Base-by-base conservation (phyloP, 306 rosid species). In the Senna tora region DNA sequence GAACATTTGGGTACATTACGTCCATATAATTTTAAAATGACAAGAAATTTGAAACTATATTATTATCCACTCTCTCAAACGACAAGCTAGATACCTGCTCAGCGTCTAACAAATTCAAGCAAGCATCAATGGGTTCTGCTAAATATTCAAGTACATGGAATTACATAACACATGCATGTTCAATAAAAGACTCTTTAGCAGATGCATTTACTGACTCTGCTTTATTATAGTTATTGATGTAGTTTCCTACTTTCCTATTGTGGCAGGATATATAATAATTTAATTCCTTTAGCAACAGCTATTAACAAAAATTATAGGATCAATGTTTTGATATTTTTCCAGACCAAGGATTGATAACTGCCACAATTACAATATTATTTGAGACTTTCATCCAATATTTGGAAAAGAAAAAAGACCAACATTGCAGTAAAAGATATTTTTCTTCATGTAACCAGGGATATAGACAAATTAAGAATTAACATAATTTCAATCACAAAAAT, bases 1-100 rank as follows among this genome's bases (percentile, higher is more conserved):
- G 33, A 36, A 45, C 8, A 7, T 57, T 46, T 34, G 60, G 36
- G 22, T 36, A 9, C 45, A 51, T 20, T 15, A 67, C 46, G 46
- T 46, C 22, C 53, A 58, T 30, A 22, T 67, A 55, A 43, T 34
- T 46, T 57, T 58, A 46, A 4, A n/a, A 21, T 34, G 34, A 57
- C 62, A 67, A 34, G 49, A 21, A 62, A 45, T 47, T 75, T 13
- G 47, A 75, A 56, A 42, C 38, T 36, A 46, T 22, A 47, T 38
- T 9, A 59, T 17, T 54, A 54, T 20, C n/a, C 28, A 28, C 61
- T 67, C 20, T 13, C n/a, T 36, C 56, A 67, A 67, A 75, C 19
- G 57, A 58, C 54, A 68, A 57, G 43, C 34, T 63, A 47, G 36
- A 57, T 39, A 21, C 38, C 9, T 14, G 49, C 76, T 61, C 71